These are phyloP conservation scores for Diaporthe capsici DNA, from an alignment of 2,329 filamentous ascomycete species.

Conservation along the genomic window DNA sequence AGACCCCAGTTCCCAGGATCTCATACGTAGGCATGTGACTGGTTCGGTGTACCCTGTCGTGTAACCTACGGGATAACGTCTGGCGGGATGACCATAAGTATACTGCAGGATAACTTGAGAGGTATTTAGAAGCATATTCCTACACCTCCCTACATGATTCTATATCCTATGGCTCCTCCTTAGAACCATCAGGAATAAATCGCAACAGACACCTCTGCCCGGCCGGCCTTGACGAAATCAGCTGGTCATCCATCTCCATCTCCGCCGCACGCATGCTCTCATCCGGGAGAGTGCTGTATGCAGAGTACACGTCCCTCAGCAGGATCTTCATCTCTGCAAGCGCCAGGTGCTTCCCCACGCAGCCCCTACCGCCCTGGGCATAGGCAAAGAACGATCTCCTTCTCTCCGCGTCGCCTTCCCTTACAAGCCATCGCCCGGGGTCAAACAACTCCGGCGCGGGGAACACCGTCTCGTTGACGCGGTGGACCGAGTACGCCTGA, in stretches of 20 bases:
- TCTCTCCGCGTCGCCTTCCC: constrained; percentile 79
- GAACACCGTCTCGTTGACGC: constrained; percentile 76
- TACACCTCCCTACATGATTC: not conserved
- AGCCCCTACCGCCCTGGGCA: constrained; percentile 75
- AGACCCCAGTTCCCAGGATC: not conserved
- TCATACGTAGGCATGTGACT: not conserved
- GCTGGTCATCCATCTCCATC: constrained; percentile 77
- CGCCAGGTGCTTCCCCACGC: constrained; percentile 76
- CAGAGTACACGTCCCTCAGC: constrained; percentile 73
- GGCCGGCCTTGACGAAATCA: constrained; percentile 75
- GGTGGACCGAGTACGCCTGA: constrained; percentile 73
- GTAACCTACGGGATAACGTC: no score
- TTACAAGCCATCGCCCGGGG: constrained; percentile 86
- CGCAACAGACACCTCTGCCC: constrained; percentile 71
- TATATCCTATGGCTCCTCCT: not conserved
- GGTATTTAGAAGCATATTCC: not conserved
- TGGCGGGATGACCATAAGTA: no score
- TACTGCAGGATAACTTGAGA: not conserved
- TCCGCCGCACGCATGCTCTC: constrained; percentile 64
- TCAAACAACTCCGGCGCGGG: constrained; percentile 82
- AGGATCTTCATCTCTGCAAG: constrained; percentile 78
- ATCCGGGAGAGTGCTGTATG: constrained; percentile 69
- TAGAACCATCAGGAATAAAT: constrained; percentile 55
- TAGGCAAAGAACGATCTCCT: constrained; percentile 76
- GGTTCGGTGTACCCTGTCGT: not conserved